A percentile compares a stretch with the other conserved stretches of the same genome.
phyloP scores from a whole-genome alignment of 2,329 filamentous ascomycete genomes.

The Ambrosiella cleistominuta region DNA sequence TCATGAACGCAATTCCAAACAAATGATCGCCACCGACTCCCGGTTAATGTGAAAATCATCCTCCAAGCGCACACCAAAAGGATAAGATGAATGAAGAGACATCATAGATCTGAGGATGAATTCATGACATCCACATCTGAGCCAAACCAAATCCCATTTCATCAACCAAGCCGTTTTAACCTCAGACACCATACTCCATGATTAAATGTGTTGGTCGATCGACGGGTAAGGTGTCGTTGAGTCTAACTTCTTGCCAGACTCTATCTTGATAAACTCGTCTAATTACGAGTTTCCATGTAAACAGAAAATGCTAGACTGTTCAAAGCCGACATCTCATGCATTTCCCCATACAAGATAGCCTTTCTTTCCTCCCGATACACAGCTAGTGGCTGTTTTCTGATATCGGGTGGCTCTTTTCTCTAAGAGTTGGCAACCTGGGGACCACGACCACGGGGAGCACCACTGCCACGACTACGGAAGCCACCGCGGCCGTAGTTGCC shows the following conservation, averaged over 20 bases:
- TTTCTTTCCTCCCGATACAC: neutral
- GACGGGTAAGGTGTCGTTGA: neutral
- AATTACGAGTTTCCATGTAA: neutral
- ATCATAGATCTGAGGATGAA: neutral
- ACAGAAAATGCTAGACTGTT: neutral
- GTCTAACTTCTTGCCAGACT: neutral
- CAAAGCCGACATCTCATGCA: neutral
- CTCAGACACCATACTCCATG: no score
- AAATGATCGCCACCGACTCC: slow-evolving; percentile 13
- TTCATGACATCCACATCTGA: no score
- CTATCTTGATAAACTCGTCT: neutral
- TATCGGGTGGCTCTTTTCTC: neutral
- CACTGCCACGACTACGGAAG: slow-evolving; percentile 48
- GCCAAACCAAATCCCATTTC: no score
- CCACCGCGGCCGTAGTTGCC: slow-evolving; percentile 44
- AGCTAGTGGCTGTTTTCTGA: neutral
- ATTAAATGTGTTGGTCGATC: no score
- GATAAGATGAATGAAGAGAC: slow-evolving; percentile 1
- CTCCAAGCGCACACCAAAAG: slow-evolving; percentile 9
- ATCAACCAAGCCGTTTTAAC: no score
- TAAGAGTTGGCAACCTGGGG: slow-evolving; percentile 36
- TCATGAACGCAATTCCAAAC: slow-evolving; percentile 12
- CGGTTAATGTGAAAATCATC: slow-evolving; percentile 10
- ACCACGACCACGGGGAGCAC: slow-evolving; percentile 44
- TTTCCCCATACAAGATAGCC: neutral